phyloP scores from a whole-genome alignment of 768 basidiomycete genomes.

The Pholiota conissans region DNA sequence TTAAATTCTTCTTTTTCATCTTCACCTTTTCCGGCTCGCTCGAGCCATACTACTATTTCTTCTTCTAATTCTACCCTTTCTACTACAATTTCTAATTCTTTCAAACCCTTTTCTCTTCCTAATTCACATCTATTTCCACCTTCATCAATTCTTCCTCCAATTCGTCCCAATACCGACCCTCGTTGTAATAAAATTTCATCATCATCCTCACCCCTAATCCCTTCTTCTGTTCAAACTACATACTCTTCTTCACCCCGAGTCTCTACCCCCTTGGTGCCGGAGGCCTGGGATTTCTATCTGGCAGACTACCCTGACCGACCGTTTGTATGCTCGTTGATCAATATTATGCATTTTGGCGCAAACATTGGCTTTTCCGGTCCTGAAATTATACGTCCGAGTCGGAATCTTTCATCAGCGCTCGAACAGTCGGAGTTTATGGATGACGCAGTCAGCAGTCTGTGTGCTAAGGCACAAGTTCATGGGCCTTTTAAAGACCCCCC shows the following conservation, averaged over 20 bases:
- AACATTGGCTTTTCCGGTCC: conserved; percentile 24
- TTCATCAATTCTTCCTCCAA: conserved; percentile 5
- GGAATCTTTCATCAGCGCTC: conserved; percentile 27
- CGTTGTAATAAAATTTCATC: no score
- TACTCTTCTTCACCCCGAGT: neutral
- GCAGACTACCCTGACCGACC: conserved; percentile 26
- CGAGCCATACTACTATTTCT: neutral
- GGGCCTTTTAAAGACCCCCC: conserved; percentile 29
- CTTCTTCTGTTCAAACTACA: neutral
- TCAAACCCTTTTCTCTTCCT: neutral
- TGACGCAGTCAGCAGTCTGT: neutral
- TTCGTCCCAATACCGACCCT: conserved; percentile 25
- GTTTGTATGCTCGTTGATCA: conserved; percentile 23
- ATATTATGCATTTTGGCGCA: conserved; percentile 28
- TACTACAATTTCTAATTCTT: neutral
- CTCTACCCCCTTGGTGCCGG: conserved; percentile 12
- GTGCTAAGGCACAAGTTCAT: conserved; percentile 5
- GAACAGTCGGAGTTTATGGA: conserved; percentile 10
- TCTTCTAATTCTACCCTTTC: neutral
- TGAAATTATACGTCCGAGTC: conserved; percentile 9
- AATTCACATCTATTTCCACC: conserved; percentile 2
- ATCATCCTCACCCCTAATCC: neutral
- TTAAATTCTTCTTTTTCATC: neutral
- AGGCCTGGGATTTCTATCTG: conserved; percentile 23
- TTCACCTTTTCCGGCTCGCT: neutral